phyloP scores from a whole-genome alignment of 306 rosid genomes.

The Fagus crenata region DNA sequence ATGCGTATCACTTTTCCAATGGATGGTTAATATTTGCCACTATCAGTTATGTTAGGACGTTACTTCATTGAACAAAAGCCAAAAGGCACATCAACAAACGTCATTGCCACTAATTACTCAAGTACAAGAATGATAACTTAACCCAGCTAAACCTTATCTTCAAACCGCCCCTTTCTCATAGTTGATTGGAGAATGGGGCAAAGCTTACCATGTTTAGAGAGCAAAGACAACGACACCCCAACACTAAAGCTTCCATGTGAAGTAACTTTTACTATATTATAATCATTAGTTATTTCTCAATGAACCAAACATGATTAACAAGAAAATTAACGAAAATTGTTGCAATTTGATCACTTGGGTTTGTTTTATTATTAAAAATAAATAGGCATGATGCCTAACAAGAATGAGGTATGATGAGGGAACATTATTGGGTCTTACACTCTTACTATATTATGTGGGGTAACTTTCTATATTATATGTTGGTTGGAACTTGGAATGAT shows the following conservation, averaged over 20 bases:
- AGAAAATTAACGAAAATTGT: too few relatives aligned
- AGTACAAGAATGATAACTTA: neutral
- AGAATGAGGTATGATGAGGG: slow-evolving; percentile 34
- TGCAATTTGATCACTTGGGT: neutral
- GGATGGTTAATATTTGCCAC: neutral
- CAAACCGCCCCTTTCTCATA: too few relatives aligned
- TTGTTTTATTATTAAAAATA: neutral
- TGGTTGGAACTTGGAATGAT: neutral
- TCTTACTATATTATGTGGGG: neutral
- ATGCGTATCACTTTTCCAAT: neutral
- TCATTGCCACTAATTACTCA: neutral
- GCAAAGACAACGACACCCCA: too few relatives aligned
- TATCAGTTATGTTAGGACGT: neutral
- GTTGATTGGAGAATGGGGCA: too few relatives aligned
- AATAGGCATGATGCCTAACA: neutral
- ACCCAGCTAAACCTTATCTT: slow-evolving; percentile 10
- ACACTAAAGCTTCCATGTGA: too few relatives aligned
- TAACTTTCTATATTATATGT: neutral
- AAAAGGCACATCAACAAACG: neutral
- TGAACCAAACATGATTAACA: too few relatives aligned
- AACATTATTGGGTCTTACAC: slow-evolving; percentile 24
- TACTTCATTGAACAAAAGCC: neutral
- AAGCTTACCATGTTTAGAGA: too few relatives aligned
- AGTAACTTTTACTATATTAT: too few relatives aligned
- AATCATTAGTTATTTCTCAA: too few relatives aligned